phyloP scores from a whole-genome alignment of 306 rosid genomes.

The Rosa chinensis region DNA sequence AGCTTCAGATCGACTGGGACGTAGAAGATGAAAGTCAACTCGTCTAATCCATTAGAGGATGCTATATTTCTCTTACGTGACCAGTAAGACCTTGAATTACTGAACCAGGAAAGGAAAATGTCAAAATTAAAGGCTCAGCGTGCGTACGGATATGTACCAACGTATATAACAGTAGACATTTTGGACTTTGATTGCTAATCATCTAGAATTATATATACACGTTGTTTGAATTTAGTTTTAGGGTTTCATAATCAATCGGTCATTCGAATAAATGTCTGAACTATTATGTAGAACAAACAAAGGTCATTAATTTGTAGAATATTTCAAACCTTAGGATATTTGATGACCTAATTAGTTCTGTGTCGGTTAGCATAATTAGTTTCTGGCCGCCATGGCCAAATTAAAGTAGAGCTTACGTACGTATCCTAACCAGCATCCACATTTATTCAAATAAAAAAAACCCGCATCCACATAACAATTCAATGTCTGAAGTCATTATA shows the following conservation, averaged over 20 bases:
- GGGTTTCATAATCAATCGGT: not conserved
- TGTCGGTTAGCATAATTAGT: not conserved
- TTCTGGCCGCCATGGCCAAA: not conserved
- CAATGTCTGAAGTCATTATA: not conserved
- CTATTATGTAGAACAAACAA: slow-evolving; percentile 9
- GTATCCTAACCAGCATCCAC: not conserved
- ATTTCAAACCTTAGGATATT: not conserved
- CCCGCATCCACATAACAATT: not conserved
- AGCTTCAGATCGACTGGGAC: not conserved
- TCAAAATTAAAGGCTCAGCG: not conserved
- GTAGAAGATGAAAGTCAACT: not conserved
- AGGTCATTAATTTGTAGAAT: not conserved
- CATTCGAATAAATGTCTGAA: not conserved
- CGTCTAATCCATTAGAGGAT: not conserved
- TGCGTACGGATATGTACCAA: not conserved
- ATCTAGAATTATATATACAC: not conserved
- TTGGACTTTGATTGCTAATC: not conserved
- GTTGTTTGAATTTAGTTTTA: not conserved
- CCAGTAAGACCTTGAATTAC: slow-evolving; percentile 10
- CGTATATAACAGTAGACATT: not conserved
- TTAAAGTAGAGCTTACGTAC: not conserved
- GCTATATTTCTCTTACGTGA: not conserved
- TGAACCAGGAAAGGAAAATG: not conserved
- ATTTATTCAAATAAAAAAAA: not conserved
- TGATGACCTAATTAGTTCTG: not conserved